Evolutionary conservation across 164 flowering plant genomes (phyloP).

Genomic region (Warburgia ugandensis): DNA sequence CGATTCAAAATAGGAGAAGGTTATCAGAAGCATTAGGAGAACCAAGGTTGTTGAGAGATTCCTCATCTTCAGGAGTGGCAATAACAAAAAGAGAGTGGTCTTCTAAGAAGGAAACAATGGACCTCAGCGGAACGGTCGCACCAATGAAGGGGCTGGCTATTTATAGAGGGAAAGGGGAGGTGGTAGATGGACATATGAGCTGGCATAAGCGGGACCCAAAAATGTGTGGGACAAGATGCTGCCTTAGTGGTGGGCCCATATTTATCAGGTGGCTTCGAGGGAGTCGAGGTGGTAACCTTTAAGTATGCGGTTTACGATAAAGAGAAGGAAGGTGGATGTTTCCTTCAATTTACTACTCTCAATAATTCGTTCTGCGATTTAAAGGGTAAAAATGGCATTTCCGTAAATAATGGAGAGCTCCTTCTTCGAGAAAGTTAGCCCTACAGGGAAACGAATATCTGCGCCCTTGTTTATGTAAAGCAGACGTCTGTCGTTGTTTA

Average conservation of each 20-base stretch:
- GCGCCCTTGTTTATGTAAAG: too few species aligned
- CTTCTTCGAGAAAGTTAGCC: too few species aligned
- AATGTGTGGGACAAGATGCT: background rate
- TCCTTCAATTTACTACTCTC: too few species aligned
- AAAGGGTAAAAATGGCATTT: too few species aligned
- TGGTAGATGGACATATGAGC: background rate
- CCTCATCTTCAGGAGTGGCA: background rate
- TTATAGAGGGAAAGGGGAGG: background rate
- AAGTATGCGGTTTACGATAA: background rate
- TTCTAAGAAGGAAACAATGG: background rate
- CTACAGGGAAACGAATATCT: too few species aligned
- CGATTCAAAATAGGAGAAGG: background rate
- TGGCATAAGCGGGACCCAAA: background rate
- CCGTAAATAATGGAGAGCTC: too few species aligned
- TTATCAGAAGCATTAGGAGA: background rate
- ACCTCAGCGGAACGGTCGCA: too few species aligned
- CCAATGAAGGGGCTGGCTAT: background rate
- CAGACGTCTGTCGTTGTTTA: too few species aligned
- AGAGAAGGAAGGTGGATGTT: constrained; percentile 1
- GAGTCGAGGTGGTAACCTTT: too few species aligned
- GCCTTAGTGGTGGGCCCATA: too few species aligned
- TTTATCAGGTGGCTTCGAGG: background rate
- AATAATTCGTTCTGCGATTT: too few species aligned
- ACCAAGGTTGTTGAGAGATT: background rate
- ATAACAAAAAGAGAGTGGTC: background rate